Percentiles rank a stretch among this genome's conserved stretches.
Evolutionary conservation across 2,329 filamentous ascomycete species (phyloP).

Genomic region (Hymenoscyphus infarciens): DNA sequence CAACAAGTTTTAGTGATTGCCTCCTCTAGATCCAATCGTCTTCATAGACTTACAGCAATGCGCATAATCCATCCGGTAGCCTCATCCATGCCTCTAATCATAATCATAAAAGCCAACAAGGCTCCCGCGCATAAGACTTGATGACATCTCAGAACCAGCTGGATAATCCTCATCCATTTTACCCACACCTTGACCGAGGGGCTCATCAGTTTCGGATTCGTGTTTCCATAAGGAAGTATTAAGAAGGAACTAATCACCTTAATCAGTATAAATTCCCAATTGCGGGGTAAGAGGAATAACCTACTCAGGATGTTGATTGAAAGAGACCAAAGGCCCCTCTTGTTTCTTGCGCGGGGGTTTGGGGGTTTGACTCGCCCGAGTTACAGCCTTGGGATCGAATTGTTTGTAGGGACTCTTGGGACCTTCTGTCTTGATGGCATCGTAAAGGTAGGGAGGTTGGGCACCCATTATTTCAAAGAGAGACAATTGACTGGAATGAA

Average conservation of each 20-base stretch:
- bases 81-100: constrained; percentile 64
- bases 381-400: constrained; percentile 88
- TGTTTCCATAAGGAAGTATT: constrained; percentile 59
- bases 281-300: constrained; percentile 32
- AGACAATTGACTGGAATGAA: constrained; percentile 13
- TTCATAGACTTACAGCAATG: constrained; percentile 58
- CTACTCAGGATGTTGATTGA: constrained; percentile 86
- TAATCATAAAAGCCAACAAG: constrained; percentile 70
- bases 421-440: constrained; percentile 45
- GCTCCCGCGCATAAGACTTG: constrained; percentile 68
- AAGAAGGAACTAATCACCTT: constrained; percentile 47
- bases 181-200: constrained; percentile 67
- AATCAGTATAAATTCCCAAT: constrained; percentile 16
- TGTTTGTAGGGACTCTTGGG: constrained; percentile 48
- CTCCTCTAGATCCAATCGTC: background rate
- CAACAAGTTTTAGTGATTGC: constrained; percentile 11
- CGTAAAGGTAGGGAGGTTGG: constrained; percentile 72
- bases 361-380: constrained; percentile 70
- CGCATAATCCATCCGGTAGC: constrained; percentile 72
- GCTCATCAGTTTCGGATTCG: constrained; percentile 63
- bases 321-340: constrained; percentile 72
- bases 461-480: constrained; percentile 44
- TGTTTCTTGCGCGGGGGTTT: constrained; percentile 60
- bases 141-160: constrained; percentile 64
- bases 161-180: constrained; percentile 63